Conservation (phyloP, 805 yeast genomes). For the Lipomyces mesembrius region DNA sequence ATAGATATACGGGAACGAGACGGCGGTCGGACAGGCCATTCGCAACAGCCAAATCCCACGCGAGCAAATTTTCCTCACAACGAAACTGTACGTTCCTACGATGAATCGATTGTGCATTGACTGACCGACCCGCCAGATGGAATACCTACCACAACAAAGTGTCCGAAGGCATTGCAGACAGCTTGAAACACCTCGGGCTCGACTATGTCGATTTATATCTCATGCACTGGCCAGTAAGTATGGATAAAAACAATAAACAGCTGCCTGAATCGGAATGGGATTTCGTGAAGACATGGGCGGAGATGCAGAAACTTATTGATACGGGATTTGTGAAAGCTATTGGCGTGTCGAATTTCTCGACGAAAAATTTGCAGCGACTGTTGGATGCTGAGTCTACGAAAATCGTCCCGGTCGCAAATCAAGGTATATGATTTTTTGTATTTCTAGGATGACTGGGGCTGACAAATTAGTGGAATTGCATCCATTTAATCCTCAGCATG, state of each 20-base stretch:
- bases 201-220: constrained; percentile 79
- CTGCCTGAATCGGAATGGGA: constrained; percentile 45
- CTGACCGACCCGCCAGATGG: constrained; percentile 46
- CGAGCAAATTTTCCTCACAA: constrained; percentile 51
- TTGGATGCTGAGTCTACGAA: constrained; percentile 47
- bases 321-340: constrained; percentile 61
- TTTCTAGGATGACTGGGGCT: neutral
- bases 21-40: constrained; percentile 23
- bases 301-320: constrained; percentile 61
- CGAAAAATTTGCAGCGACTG: constrained; percentile 25
- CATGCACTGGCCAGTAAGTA: constrained; percentile 80
- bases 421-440: constrained; percentile 42
- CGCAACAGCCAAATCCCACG: constrained; percentile 54
- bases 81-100: constrained; percentile 49
- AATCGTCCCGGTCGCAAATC: constrained; percentile 69
- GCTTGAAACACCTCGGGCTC: constrained; percentile 63
- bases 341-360: constrained; percentile 78
- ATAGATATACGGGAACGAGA: constrained; percentile 64
- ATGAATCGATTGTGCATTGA: constrained; percentile 44
- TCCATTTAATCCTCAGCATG: constrained; percentile 68
- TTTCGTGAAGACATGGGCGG: constrained; percentile 63
- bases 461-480: constrained; percentile 63
- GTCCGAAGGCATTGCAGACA: constrained; percentile 56
- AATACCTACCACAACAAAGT: constrained; percentile 46
- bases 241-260: constrained; percentile 49